Conservation (phyloP, 805 yeast genomes). For the Wickerhamiella kazuoi region DNA sequence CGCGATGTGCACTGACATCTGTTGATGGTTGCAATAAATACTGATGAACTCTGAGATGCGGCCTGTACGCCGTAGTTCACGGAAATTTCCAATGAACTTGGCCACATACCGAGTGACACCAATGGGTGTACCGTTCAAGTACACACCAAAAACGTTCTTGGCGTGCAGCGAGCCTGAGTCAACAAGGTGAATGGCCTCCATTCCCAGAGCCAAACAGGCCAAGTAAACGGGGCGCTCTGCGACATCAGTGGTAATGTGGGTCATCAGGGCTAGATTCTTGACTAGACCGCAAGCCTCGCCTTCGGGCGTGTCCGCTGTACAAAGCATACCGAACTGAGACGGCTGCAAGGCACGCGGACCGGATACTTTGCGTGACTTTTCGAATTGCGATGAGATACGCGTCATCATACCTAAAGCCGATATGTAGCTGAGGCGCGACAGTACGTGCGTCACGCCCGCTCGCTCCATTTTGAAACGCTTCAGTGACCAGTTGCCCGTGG, state of each 20-base stretch:
- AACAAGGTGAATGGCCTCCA: slow-evolving; percentile 63
- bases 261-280: slow-evolving; percentile 91
- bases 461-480: slow-evolving; percentile 99
- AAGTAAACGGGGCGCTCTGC: slow-evolving; percentile 77
- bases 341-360: slow-evolving; percentile 99
- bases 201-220: slow-evolving; percentile 68
- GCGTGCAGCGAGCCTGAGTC: slow-evolving; percentile 74
- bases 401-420: slow-evolving; percentile 99
- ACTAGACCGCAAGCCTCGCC: slow-evolving; percentile 99
- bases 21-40: slow-evolving; percentile 77
- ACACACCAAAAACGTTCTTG: slow-evolving; percentile 64
- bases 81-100: slow-evolving; percentile 62
- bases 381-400: slow-evolving; percentile 96
- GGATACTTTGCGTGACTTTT: slow-evolving; percentile 90
- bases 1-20: slow-evolving; percentile 87
- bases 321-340: slow-evolving; percentile 96
- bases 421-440: slow-evolving; percentile 78
- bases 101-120: slow-evolving; percentile 80
- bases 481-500: slow-evolving; percentile 97
- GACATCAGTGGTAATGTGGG: slow-evolving; percentile 96
- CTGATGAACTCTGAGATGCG: slow-evolving; percentile 80
- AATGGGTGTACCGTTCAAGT: slow-evolving; percentile 82
- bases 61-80: slow-evolving; percentile 68
- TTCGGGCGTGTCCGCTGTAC: slow-evolving; percentile 98
- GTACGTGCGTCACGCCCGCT: slow-evolving; percentile 96